These are phyloP conservation scores for Wickerhamomyces sp. DNA, from an alignment of 1,139 yeast species.

Conservation along the genomic window DNA sequence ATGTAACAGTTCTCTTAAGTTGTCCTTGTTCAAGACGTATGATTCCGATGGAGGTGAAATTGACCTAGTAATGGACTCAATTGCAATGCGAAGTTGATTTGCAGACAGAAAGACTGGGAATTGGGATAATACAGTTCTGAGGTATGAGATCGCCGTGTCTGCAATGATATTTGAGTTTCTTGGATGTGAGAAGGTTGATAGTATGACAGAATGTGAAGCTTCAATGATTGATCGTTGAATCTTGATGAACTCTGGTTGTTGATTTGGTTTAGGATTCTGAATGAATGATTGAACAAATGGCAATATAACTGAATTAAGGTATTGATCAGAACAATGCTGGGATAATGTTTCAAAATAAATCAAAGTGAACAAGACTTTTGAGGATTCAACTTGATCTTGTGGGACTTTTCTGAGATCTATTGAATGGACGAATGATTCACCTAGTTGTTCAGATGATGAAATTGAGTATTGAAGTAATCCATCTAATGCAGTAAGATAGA, in stretches of 20 bases:
- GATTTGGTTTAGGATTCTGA: constrained; percentile 5
- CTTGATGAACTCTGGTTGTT: constrained; percentile 5
- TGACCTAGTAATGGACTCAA: constrained; percentile 51
- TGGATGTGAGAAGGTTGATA: constrained; percentile 38
- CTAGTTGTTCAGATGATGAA: constrained; percentile 33
- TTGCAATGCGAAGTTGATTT: constrained; percentile 53
- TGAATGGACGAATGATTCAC: constrained; percentile 38
- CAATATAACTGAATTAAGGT: constrained; percentile 19
- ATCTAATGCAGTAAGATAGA: constrained; percentile 51
- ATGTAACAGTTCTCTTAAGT: constrained; percentile 37
- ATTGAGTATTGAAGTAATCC: constrained; percentile 32
- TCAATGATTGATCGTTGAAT: constrained; percentile 42
- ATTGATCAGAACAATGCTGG: constrained; percentile 28
- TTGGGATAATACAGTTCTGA: constrained; percentile 38
- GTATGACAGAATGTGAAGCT: constrained; percentile 62
- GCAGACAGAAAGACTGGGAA: constrained; percentile 56
- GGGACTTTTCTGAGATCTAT: constrained; percentile 33
- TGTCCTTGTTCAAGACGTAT: constrained; percentile 24
- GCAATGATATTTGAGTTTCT: constrained; percentile 20
- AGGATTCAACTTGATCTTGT: constrained; percentile 32
- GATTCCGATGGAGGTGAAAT: constrained; percentile 41
- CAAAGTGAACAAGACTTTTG: constrained; percentile 51
- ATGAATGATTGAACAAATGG: constrained; percentile 18
- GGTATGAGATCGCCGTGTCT: constrained; percentile 29
- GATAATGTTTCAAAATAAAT: constrained; percentile 57